Conservation (phyloP, 208 protist genomes). For the Porcisia hertigi region DNA sequence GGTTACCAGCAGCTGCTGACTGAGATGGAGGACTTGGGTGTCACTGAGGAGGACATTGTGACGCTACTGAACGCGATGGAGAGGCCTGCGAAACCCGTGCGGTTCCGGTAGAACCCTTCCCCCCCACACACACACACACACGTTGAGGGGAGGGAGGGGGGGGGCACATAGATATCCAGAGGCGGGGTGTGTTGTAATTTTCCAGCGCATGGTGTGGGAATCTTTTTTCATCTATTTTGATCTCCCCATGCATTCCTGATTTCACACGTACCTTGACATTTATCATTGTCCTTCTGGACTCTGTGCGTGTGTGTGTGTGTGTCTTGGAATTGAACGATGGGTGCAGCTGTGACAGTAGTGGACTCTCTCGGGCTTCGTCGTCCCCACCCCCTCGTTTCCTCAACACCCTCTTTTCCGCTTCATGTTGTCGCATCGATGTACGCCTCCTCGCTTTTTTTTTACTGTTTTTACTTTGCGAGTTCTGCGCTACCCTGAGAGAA, state of each 20-base stretch:
- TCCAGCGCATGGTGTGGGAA: neutral
- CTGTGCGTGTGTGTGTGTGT: no score
- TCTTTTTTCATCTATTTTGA: neutral
- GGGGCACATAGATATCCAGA: neutral
- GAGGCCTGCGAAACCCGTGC: conserved; percentile 15
- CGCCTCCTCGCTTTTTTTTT: neutral
- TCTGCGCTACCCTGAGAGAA: neutral
- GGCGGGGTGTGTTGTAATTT: neutral
- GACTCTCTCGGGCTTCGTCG: no score
- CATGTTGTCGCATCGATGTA: neutral
- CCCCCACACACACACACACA: no score
- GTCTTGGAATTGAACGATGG: no score
- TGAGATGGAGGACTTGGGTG: conserved; percentile 57
- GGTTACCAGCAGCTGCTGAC: conserved; percentile 58
- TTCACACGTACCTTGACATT: neutral
- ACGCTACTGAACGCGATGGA: conserved; percentile 72
- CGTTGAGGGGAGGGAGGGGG: no score
- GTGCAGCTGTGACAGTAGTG: no score
- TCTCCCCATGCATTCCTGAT: neutral
- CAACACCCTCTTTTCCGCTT: no score
- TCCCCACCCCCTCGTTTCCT: no score
- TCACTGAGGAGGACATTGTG: conserved; percentile 50
- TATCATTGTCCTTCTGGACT: neutral
- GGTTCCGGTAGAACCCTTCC: conserved; percentile 7
- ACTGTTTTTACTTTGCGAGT: neutral